These are phyloP conservation scores for Eutrema yunnanense DNA, from an alignment of 345 rosid genomes.

Conservation along the genomic window DNA sequence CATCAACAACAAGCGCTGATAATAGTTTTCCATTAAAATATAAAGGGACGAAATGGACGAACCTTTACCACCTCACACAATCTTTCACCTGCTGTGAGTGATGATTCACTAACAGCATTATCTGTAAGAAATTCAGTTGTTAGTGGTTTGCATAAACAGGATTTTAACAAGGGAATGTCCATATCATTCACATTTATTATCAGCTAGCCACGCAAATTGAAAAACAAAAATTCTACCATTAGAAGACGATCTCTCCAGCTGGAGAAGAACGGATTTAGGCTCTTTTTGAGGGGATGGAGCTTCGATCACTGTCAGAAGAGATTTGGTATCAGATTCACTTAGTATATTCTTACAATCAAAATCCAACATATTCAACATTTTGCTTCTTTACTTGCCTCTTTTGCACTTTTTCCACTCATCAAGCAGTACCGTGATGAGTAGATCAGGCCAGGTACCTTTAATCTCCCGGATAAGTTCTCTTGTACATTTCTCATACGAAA, in stretches of 20 bases:
- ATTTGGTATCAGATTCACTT: slow-evolving; percentile 5
- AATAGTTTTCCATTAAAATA: background rate
- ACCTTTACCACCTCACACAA: slow-evolving; percentile 90
- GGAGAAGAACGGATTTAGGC: slow-evolving; percentile 70
- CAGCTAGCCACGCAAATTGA: background rate
- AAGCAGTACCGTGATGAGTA: slow-evolving; percentile 54
- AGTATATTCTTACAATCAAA: slow-evolving; percentile 5
- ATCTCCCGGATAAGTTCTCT: slow-evolving; percentile 49
- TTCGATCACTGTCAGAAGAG: slow-evolving; percentile 63
- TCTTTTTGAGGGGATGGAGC: slow-evolving; percentile 81
- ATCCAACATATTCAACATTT: background rate
- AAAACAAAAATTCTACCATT: slow-evolving; percentile 44
- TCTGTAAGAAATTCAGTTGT: slow-evolving; percentile 35
- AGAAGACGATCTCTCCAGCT: slow-evolving; percentile 38
- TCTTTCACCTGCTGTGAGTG: slow-evolving; percentile 65
- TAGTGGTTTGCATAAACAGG: background rate
- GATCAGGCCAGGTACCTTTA: slow-evolving; percentile 85
- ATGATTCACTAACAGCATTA: slow-evolving; percentile 51
- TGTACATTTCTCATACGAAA: slow-evolving; percentile 53
- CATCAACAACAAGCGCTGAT: background rate
- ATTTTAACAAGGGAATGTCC: background rate
- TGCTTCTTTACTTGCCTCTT: slow-evolving; percentile 49
- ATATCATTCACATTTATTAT: slow-evolving; percentile 5
- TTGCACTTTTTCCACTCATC: slow-evolving; percentile 98
- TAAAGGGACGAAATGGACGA: slow-evolving; percentile 23